Evolutionary conservation across 345 rosid species (phyloP).

Genomic region (Citrus unshiu): DNA sequence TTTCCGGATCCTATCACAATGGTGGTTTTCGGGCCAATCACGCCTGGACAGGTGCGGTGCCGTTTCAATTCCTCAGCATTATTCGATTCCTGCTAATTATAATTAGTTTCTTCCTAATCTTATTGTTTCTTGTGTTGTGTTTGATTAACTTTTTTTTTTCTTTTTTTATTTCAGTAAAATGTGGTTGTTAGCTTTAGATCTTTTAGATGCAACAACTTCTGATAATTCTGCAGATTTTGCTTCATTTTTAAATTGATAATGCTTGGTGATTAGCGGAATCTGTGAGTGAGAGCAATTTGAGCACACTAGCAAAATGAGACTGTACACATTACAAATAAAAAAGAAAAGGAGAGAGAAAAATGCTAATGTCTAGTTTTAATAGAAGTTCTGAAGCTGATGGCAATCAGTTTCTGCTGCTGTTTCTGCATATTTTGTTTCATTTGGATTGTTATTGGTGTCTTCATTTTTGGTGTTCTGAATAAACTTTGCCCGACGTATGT

Average conservation of each 20-base stretch:
- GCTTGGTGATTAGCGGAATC: not conserved
- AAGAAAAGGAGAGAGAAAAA: not conserved
- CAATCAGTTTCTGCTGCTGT: not conserved
- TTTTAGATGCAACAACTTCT: not conserved
- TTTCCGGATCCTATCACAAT: constrained; percentile 31
- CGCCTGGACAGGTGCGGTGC: constrained; percentile 77
- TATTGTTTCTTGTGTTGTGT: not conserved
- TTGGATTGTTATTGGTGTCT: not conserved
- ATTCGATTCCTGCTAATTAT: not conserved
- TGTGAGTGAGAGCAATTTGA: not conserved
- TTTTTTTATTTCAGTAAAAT: not conserved
- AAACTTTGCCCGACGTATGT: constrained; percentile 1
- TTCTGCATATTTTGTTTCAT: not conserved
- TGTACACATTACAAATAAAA: not conserved
- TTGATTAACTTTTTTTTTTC: too few relatives aligned
- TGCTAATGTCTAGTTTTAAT: not conserved
- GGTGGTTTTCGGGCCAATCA: constrained; percentile 64
- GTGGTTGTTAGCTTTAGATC: not conserved
- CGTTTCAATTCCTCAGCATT: not conserved
- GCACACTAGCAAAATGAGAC: not conserved
- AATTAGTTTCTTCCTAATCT: constrained; percentile 12
- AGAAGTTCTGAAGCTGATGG: not conserved
- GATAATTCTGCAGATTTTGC: not conserved
- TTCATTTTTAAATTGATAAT: not conserved
- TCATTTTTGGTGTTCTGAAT: not conserved